A percentile compares a stretch with the other conserved stretches of the same genome.
phyloP scores from a whole-genome alignment of 768 basidiomycete species.

The Pleurotus eryngii region DNA sequence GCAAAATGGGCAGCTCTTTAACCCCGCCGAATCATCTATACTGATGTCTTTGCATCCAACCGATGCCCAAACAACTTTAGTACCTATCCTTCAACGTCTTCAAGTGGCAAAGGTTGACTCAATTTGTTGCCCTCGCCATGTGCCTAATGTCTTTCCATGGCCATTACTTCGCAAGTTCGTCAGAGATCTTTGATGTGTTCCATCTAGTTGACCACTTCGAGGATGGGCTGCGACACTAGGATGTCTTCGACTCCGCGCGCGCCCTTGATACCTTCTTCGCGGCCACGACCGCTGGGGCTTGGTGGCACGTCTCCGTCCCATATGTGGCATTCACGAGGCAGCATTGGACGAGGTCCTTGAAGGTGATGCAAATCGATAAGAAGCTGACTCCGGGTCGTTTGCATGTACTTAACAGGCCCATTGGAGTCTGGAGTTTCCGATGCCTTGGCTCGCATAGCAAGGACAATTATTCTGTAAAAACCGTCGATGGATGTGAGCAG shows the following conservation, averaged over 20 bases:
- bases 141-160: neutral
- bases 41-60: neutral
- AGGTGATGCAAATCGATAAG: constrained; percentile 31
- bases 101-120: neutral
- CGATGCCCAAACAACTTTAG: neutral
- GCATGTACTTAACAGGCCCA: constrained; percentile 12
- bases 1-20: no score
- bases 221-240: constrained; percentile 16
- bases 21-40: no score
- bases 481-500: neutral
- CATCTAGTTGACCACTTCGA: constrained; percentile 15
- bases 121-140: no score
- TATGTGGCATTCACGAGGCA: constrained; percentile 37
- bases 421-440: constrained; percentile 5
- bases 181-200: constrained; percentile 16
- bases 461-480: constrained; percentile 26
- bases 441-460: constrained; percentile 20
- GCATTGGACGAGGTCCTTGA: constrained; percentile 32
- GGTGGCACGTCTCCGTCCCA: constrained; percentile 24
- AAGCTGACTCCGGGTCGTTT: constrained; percentile 30
- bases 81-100: neutral
- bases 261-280: constrained; percentile 14
- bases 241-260: constrained; percentile 1
- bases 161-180: neutral
- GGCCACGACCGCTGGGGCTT: constrained; percentile 21